Base-by-base conservation (phyloP, 768 basidiomycete species). In the Suillus decipiens region DNA sequence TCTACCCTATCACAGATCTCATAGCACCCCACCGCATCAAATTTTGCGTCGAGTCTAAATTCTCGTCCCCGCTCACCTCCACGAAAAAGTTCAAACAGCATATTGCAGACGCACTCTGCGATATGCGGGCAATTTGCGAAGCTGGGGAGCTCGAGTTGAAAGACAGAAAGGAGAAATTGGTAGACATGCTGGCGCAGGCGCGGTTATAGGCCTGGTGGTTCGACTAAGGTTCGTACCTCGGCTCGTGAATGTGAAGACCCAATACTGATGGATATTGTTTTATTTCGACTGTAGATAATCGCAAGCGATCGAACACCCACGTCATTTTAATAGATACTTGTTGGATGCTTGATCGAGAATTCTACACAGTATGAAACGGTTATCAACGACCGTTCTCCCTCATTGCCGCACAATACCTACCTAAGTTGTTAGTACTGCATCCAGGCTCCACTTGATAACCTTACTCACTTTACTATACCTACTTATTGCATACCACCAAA, bases 41-140 rank as follows among this genome's bases (percentile, higher is more conserved):
- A 75, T 95, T 97, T 77, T 95, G 96, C 2, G 87, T 97, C 71
- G 96, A 99, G 73, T 93, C 90, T 51, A 99, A 99, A 74, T 77
- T 81, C 64, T 89, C 90, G 6, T 86, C 81, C 64, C 71, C 82
- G 4, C 70, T 77, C 19, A 96, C 95, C 19, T 92, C 91, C 19
- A 96, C 94, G 15, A 73, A 79, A 9, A 61, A 63, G 31, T 91
- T 96, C 73, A 88, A 90, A 68, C 71, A 79, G 53, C 83, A 84
- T 28, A 76, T 97, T 55, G 72, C 77, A 19, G 79, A 82, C 59
- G 87, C 89, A 17, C 72, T 98, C 66, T 71, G 79, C 61, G 88
- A 93, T 66, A 92, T 96, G 88, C 79, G 82, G 67, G 65, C 70
- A 6, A 73, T 90, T 24, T 90, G 87, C 61, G 56, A 57, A 24